These are phyloP conservation scores for Exutisphaerella laricina DNA, from an alignment of 2,329 filamentous ascomycete species.

Conservation along the genomic window DNA sequence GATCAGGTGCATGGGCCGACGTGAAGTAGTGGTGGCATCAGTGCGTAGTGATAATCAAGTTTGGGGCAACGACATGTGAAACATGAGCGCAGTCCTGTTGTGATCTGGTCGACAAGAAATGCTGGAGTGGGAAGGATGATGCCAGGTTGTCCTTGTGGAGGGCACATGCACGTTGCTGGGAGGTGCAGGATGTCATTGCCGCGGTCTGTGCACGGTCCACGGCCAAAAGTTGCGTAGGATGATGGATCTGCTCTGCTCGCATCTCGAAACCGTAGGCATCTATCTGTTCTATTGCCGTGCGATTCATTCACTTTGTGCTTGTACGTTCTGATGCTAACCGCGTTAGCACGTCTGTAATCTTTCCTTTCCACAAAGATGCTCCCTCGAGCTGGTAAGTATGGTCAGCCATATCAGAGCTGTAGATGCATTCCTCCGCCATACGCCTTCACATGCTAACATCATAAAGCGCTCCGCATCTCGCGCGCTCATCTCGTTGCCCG, in stretches of 20 bases:
- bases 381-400: slow-evolving; percentile 1
- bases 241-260: too few species aligned
- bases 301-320: not conserved
- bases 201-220: too few species aligned
- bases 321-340: not conserved
- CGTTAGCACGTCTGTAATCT: not conserved
- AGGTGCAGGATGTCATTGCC: too few species aligned
- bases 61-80: not conserved
- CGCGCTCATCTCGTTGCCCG: not conserved
- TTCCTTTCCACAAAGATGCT: not conserved
- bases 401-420: not conserved
- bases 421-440: too few species aligned
- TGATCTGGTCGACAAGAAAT: not conserved
- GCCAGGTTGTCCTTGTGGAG: not conserved
- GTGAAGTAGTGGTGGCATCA: too few species aligned
- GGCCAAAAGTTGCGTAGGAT: not conserved
- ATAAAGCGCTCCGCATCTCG: slow-evolving; percentile 1
- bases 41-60: too few species aligned
- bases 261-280: too few species aligned
- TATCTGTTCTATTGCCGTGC: too few species aligned
- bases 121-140: not conserved
- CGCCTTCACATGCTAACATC: not conserved
- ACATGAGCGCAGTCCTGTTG: slow-evolving; percentile 1
- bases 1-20: slow-evolving; percentile 23
- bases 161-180: not conserved